Conservation (phyloP, 2,329 filamentous ascomycete species). For the Cladophialophora carrionii region DNA sequence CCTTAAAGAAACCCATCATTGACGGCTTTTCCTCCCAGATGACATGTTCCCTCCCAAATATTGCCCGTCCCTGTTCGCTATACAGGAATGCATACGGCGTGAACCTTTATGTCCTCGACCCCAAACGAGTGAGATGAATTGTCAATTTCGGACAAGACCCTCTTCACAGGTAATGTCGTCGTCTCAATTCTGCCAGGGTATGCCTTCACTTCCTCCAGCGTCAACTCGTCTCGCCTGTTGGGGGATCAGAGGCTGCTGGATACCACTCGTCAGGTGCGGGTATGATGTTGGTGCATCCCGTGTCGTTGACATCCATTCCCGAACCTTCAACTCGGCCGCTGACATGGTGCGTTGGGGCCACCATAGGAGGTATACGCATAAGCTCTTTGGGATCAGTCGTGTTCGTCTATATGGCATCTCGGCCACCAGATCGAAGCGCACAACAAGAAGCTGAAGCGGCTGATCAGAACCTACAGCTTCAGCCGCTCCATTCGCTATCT, state of each 20-base stretch:
- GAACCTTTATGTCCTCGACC: slow-evolving; percentile 17
- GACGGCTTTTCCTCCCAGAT: slow-evolving; percentile 27
- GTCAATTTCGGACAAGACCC: slow-evolving; percentile 9
- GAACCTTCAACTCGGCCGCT: slow-evolving; percentile 41
- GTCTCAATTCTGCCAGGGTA: slow-evolving; percentile 24
- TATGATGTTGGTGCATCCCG: too few relatives aligned
- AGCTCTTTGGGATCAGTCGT: neutral
- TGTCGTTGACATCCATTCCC: too few relatives aligned
- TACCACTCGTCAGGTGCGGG: too few relatives aligned
- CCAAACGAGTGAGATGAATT: slow-evolving; percentile 7
- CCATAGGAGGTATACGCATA: neutral
- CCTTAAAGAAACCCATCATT: slow-evolving; percentile 19
- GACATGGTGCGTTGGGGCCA: neutral
- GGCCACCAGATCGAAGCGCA: neutral
- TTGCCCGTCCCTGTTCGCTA: slow-evolving; percentile 19
- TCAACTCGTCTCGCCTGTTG: slow-evolving; percentile 34
- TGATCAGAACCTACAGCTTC: too few relatives aligned
- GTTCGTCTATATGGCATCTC: neutral
- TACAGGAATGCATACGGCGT: slow-evolving; percentile 24
- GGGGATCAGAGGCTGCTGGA: slow-evolving; percentile 27
- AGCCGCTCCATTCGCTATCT: too few relatives aligned
- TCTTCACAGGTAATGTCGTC: slow-evolving; percentile 39
- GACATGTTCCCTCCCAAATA: slow-evolving; percentile 24
- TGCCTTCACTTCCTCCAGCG: slow-evolving; percentile 30
- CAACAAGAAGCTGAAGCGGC: neutral